These are phyloP conservation scores for Fusarium marasasianum DNA, from an alignment of 2,329 filamentous ascomycete species.

Conservation along the genomic window DNA sequence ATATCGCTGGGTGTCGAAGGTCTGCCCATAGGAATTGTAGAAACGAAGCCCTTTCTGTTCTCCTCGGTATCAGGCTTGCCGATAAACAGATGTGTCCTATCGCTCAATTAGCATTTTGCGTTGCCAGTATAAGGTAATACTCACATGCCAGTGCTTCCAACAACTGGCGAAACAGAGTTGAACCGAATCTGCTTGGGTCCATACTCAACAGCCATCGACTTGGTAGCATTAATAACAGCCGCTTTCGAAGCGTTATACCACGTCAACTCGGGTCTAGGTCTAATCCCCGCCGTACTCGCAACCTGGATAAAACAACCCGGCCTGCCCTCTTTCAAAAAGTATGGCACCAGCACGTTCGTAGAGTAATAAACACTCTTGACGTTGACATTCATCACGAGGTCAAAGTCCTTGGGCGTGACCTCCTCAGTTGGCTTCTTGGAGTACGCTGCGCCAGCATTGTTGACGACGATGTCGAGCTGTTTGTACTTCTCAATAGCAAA, in stretches of 20 bases:
- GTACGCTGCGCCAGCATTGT: constrained; percentile 70
- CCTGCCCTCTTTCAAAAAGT: constrained; percentile 65
- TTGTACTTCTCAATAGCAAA: constrained; percentile 58
- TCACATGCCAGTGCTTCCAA: constrained; percentile 54
- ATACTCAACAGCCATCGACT: constrained; percentile 75
- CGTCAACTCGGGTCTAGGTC: constrained; percentile 70
- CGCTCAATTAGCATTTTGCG: rapidly evolving
- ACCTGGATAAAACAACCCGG: constrained; percentile 72
- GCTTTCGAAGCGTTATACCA: constrained; percentile 79
- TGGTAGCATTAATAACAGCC: constrained; percentile 69
- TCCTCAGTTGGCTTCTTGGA: constrained; percentile 69
- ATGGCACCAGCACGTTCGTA: constrained; percentile 66
- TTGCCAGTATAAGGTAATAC: background rate
- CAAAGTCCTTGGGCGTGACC: constrained; percentile 73
- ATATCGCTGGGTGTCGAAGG: constrained; percentile 60
- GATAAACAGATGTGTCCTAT: constrained; percentile 54
- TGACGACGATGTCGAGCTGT: constrained; percentile 66
- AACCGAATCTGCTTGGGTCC: constrained; percentile 77
- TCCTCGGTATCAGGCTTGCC: constrained; percentile 71
- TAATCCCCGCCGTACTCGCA: constrained; percentile 66
- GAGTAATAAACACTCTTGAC: constrained; percentile 73
- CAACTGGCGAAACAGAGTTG: constrained; percentile 76
- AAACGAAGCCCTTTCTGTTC: constrained; percentile 65
- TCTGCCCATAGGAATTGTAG: constrained; percentile 63
- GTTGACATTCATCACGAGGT: constrained; percentile 73